Conservation (phyloP, 2,329 filamentous ascomycete genomes). For the Dactylonectria estremocensis region DNA sequence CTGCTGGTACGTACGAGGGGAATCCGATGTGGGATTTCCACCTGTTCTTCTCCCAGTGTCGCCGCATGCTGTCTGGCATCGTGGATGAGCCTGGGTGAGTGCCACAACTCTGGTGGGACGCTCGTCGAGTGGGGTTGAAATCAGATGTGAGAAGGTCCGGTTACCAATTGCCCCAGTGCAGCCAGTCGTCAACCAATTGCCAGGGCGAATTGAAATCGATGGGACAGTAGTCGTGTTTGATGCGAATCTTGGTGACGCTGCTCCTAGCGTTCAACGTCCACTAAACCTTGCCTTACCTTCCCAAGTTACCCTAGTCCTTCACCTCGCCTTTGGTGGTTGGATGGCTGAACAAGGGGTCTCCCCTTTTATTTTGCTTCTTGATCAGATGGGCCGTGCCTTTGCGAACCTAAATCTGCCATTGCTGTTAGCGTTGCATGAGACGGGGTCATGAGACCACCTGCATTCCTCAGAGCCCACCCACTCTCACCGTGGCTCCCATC, state of each 20-base stretch:
- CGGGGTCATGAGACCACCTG: constrained; percentile 50
- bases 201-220: constrained; percentile 30
- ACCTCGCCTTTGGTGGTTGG: constrained; percentile 38
- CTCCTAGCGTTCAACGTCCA: constrained; percentile 33
- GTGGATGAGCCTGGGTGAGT: not conserved
- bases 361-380: constrained; percentile 40
- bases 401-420: constrained; percentile 50
- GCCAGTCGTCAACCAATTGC: constrained; percentile 30
- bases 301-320: constrained; percentile 12
- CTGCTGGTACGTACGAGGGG: constrained; percentile 28
- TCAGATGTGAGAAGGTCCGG: constrained; percentile 21
- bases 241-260: constrained; percentile 29
- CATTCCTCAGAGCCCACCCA: constrained; percentile 46
- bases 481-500: constrained; percentile 37
- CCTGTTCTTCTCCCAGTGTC: constrained; percentile 14
- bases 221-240: constrained; percentile 19
- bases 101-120: constrained; percentile 31
- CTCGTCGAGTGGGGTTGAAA: constrained; percentile 35
- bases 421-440: constrained; percentile 48
- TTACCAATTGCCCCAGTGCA: constrained; percentile 10
- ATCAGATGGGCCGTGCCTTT: constrained; percentile 48
- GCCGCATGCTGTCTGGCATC: constrained; percentile 3
- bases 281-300: constrained; percentile 14
- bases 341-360: constrained; percentile 29
- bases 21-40: constrained; percentile 29